These are phyloP conservation scores for Lachnellula occidentalis DNA, from an alignment of 2,329 filamentous ascomycete genomes.

Conservation along the genomic window DNA sequence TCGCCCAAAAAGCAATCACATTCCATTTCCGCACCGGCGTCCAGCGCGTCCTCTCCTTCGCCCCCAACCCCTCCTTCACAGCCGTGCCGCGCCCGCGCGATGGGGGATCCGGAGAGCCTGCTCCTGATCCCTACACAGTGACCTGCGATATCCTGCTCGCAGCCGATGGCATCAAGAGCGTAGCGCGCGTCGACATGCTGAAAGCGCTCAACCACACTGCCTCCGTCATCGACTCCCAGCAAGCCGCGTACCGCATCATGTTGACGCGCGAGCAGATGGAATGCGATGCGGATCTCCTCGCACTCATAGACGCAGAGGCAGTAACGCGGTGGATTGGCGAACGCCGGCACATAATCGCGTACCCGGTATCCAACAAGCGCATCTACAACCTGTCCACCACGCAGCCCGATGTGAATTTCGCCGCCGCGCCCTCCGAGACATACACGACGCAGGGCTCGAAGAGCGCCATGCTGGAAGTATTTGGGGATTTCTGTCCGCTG, in stretches of 20 bases:
- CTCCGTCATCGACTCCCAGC: conserved; percentile 62
- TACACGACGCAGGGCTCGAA: conserved; percentile 62
- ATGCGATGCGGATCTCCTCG: conserved; percentile 59
- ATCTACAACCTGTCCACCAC: conserved; percentile 61
- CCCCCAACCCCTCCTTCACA: conserved; percentile 54
- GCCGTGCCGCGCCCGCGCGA: conserved; percentile 50
- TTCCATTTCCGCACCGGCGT: conserved; percentile 63
- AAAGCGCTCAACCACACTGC: conserved; percentile 37
- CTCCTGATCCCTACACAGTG: too few species aligned
- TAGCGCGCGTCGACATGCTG: conserved; percentile 48
- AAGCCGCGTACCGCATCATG: conserved; percentile 78
- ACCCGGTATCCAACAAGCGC: conserved; percentile 62
- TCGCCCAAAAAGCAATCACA: conserved; percentile 53
- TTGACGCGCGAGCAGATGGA: conserved; percentile 62
- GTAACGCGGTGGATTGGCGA: conserved; percentile 74
- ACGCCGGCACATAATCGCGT: conserved; percentile 71
- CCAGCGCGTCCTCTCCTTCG: conserved; percentile 52
- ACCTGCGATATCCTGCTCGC: conserved; percentile 44
- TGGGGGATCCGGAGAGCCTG: too few species aligned
- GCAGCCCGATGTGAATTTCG: conserved; percentile 57
- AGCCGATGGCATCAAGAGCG: conserved; percentile 52
- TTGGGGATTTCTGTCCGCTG: conserved; percentile 53
- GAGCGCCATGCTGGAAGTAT: conserved; percentile 55
- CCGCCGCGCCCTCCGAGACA: conserved; percentile 49
- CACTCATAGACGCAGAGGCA: conserved; percentile 60